Conservation (phyloP, 2,329 filamentous ascomycete genomes). For the Grosmannia penicillata region DNA sequence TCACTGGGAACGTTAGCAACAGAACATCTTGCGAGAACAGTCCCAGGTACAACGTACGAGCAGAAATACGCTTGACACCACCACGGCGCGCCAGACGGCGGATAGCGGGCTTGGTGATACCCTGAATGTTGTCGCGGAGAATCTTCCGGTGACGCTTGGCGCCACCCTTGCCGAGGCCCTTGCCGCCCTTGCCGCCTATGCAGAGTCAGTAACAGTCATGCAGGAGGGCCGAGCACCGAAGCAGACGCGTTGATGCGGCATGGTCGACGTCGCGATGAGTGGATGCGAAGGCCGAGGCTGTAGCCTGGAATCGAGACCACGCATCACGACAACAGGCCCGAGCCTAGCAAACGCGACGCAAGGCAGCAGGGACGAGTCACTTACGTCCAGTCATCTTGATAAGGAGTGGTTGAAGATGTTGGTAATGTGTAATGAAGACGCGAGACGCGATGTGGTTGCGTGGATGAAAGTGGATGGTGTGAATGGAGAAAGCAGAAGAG, state of each 20-base stretch:
- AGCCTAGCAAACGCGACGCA: no score
- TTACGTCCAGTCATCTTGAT: slow-evolving; percentile 18
- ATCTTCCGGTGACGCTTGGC: slow-evolving; percentile 99
- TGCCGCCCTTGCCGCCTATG: slow-evolving; percentile 83
- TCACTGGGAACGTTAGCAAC: slow-evolving; percentile 30
- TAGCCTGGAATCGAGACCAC: not conserved
- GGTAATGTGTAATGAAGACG: slow-evolving; percentile 16
- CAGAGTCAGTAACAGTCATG: slow-evolving; percentile 8
- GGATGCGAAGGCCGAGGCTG: slow-evolving; percentile 1
- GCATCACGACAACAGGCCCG: not conserved
- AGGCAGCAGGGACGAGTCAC: not conserved
- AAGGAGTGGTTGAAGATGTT: slow-evolving; percentile 16
- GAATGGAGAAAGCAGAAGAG: slow-evolving; percentile 5
- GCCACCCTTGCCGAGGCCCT: slow-evolving; percentile 95
- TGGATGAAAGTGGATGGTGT: slow-evolving; percentile 14
- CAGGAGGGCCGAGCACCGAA: no score
- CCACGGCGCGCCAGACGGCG: slow-evolving; percentile 97
- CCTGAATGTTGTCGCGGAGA: slow-evolving; percentile 98
- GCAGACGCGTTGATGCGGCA: not conserved
- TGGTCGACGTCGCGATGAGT: not conserved
- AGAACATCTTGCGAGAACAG: not conserved
- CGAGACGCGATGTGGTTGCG: slow-evolving; percentile 13
- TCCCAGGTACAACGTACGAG: slow-evolving; percentile 43
- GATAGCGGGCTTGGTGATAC: slow-evolving; percentile 97
- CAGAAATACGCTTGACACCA: slow-evolving; percentile 99